A percentile compares a stretch with the other conserved stretches of the same genome.
phyloP scores from a whole-genome alignment of 1,284 basidiomycete species.

The Hemileia vastatrix region DNA sequence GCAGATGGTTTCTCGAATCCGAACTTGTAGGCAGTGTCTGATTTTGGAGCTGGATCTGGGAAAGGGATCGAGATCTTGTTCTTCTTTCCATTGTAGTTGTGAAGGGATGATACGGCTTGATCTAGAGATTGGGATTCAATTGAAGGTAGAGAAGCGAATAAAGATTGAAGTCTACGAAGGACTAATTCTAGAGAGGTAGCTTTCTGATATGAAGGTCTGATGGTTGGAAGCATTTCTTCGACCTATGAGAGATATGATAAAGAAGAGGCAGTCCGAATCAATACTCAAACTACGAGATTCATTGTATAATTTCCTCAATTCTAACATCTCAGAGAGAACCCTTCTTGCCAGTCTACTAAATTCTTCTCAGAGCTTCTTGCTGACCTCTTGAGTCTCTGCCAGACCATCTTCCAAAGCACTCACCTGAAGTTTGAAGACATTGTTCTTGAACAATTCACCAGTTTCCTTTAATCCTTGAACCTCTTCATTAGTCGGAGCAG shows the following conservation, averaged over 20 bases:
- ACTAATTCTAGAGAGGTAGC: too few species aligned
- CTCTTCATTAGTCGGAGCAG: constrained; percentile 54
- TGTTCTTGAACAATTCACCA: constrained; percentile 67
- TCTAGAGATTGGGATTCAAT: constrained; percentile 28
- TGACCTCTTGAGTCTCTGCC: neutral
- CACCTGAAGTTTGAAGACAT: constrained; percentile 74
- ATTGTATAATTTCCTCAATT: too few species aligned
- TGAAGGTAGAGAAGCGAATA: constrained; percentile 27
- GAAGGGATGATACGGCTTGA: too few species aligned
- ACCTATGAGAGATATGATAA: too few species aligned
- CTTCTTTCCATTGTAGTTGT: constrained; percentile 48
- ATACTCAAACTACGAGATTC: too few species aligned
- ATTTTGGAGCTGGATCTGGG: constrained; percentile 33
- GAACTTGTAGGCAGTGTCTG: constrained; percentile 52
- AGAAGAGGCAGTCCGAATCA: too few species aligned
- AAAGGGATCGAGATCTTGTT: constrained; percentile 47
- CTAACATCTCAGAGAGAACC: too few species aligned
- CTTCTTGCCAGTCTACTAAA: too few species aligned
- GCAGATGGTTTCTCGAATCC: constrained; percentile 72
- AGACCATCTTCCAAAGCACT: constrained; percentile 44
- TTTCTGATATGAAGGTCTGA: too few species aligned
- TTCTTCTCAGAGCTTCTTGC: neutral
- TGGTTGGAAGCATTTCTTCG: too few species aligned
- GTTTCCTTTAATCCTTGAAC: constrained; percentile 66
- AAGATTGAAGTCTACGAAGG: too few species aligned